Evolutionary conservation across 2,329 filamentous ascomycete genomes (phyloP).

Genomic region (Venturia asperata): DNA sequence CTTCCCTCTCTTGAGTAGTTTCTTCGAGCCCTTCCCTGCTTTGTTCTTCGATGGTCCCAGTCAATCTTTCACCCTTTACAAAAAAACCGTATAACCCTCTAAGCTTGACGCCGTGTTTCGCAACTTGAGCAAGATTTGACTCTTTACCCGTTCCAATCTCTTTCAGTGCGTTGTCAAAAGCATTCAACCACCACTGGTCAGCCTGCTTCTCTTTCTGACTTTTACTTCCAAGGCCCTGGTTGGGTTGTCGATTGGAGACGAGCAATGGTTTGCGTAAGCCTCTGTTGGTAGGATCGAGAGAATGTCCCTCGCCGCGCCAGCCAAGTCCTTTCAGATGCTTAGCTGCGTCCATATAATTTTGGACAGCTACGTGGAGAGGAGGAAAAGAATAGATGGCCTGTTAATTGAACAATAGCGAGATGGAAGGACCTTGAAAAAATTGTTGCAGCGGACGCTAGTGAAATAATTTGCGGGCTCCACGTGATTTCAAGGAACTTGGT

Average conservation of each 20-base stretch:
- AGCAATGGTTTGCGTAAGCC: constrained; percentile 80
- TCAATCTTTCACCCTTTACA: constrained; percentile 69
- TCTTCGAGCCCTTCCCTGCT: background rate
- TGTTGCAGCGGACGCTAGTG: background rate
- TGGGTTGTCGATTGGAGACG: constrained; percentile 74
- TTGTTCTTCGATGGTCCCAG: constrained; percentile 53
- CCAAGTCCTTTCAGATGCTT: constrained; percentile 78
- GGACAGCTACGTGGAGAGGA: background rate
- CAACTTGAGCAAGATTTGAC: constrained; percentile 44
- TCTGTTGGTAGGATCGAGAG: constrained; percentile 68
- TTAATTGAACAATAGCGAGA: background rate
- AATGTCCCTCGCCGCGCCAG: constrained; percentile 84
- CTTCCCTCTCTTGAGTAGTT: background rate
- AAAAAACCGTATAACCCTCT: constrained; percentile 75
- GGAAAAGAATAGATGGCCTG: background rate
- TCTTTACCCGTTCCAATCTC: constrained; percentile 58
- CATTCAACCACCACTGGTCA: constrained; percentile 96
- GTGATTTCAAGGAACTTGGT: background rate
- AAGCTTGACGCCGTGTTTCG: constrained; percentile 40
- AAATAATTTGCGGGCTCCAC: background rate
- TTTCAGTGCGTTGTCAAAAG: constrained; percentile 85
- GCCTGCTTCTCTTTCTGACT: constrained; percentile 45
- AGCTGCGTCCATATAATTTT: constrained; percentile 66
- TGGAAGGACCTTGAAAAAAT: background rate
- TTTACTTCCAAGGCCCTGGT: constrained; percentile 73